A percentile compares a stretch with the other conserved stretches of the same genome.
phyloP scores from a whole-genome alignment of 306 rosid genomes.

The Pueraria montana region DNA sequence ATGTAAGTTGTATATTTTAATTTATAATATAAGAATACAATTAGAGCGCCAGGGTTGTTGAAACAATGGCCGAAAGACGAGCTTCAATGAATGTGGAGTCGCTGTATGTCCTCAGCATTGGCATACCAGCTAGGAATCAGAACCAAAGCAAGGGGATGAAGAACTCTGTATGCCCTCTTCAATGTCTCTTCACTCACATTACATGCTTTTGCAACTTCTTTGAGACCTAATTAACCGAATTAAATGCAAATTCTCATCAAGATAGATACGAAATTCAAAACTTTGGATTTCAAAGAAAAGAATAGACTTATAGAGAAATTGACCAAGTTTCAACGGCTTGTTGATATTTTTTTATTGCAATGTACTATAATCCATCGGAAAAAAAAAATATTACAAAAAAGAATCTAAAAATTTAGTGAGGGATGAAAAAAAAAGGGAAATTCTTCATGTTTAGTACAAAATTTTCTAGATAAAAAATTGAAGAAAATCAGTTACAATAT shows the following conservation, averaged over 20 bases:
- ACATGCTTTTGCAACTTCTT: background rate
- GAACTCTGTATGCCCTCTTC: background rate
- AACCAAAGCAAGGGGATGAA: background rate
- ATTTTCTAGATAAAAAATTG: background rate
- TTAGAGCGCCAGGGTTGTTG: background rate
- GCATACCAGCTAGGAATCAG: background rate
- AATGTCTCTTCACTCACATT: background rate
- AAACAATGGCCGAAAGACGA: background rate
- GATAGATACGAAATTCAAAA: background rate
- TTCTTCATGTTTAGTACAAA: background rate
- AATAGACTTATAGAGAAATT: background rate
- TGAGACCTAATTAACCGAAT: background rate
- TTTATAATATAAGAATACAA: background rate
- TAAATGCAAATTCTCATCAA: background rate
- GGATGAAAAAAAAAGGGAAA: background rate
- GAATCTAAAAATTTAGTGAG: background rate
- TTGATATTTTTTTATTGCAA: background rate
- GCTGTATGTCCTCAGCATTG: background rate
- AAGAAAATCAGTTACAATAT: background rate
- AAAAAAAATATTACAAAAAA: no score
- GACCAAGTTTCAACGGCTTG: background rate
- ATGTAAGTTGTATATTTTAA: no score
- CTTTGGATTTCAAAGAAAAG: background rate
- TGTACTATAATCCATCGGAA: background rate
- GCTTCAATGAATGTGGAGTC: background rate